phyloP scores from a whole-genome alignment of 169 alveolate species.

The Plasmodium fragile region DNA sequence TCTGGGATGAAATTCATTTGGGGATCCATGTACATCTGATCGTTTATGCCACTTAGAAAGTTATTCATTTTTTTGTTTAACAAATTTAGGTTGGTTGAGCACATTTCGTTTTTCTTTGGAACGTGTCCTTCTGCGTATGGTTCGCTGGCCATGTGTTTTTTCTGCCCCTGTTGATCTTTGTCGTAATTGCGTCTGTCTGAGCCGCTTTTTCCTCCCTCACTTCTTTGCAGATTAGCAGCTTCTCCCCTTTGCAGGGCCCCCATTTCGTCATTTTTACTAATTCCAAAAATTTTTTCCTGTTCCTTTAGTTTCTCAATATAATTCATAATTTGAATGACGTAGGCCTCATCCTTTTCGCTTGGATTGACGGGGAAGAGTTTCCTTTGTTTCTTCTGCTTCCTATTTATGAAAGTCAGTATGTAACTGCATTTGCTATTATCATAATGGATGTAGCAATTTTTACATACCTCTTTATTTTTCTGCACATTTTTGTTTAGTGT shows the following conservation, averaged over 20 bases:
- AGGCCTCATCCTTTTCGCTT: slow-evolving; percentile 62
- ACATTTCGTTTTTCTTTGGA: neutral
- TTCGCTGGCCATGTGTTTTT: neutral
- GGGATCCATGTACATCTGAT: slow-evolving; percentile 17
- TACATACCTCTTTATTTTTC: slow-evolving; percentile 67
- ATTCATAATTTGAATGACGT: slow-evolving; percentile 57
- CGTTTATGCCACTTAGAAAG: slow-evolving; percentile 12
- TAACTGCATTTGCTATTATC: slow-evolving; percentile 70
- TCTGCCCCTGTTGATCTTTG: neutral
- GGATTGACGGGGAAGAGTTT: slow-evolving; percentile 72
- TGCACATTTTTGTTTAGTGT: slow-evolving; percentile 62
- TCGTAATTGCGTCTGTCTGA: neutral
- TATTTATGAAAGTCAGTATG: slow-evolving; percentile 61
- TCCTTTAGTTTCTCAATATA: slow-evolving; percentile 60
- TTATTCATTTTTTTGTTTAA: slow-evolving; percentile 52
- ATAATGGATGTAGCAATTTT: slow-evolving; percentile 69
- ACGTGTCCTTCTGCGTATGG: neutral
- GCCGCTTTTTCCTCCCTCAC: neutral
- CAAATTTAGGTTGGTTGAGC: neutral
- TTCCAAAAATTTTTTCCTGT: slow-evolving; percentile 52
- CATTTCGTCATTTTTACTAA: neutral
- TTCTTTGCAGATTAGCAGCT: neutral
- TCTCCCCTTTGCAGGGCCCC: neutral
- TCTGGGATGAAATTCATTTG: slow-evolving; percentile 27
- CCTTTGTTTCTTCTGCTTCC: slow-evolving; percentile 75